phyloP scores from a whole-genome alignment of 2,329 filamentous ascomycete genomes.

The Periconia sp. region DNA sequence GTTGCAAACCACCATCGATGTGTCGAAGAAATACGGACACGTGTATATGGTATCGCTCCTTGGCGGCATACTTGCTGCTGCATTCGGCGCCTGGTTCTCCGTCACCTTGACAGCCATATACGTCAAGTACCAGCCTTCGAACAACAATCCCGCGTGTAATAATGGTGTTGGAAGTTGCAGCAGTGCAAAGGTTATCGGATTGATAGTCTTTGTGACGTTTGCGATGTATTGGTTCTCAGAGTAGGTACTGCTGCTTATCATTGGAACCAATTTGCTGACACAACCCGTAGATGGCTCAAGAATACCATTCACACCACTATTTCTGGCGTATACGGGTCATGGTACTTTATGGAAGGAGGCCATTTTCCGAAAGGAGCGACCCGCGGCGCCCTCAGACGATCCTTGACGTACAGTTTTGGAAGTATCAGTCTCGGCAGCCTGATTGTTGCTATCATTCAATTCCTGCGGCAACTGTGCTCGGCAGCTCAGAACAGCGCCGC shows the following conservation, averaged over 20 bases:
- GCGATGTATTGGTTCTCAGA: constrained; percentile 94
- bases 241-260: constrained; percentile 76
- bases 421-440: constrained; percentile 88
- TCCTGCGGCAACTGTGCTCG: constrained; percentile 80
- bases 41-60: constrained; percentile 86
- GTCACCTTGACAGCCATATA: constrained; percentile 88
- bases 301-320: constrained; percentile 90
- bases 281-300: constrained; percentile 69
- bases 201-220: constrained; percentile 88
- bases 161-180: constrained; percentile 69
- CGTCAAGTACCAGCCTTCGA: constrained; percentile 74
- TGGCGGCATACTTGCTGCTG: constrained; percentile 77
- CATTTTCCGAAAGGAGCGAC: constrained; percentile 79
- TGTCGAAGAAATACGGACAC: constrained; percentile 82
- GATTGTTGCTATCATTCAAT: constrained; percentile 85
- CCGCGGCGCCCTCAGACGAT: constrained; percentile 78
- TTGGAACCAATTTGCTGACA: constrained; percentile 58
- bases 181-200: constrained; percentile 77
- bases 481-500: constrained; percentile 73
- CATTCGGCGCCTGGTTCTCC: constrained; percentile 83
- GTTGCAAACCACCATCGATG: constrained; percentile 84
- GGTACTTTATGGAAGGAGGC: constrained; percentile 79
- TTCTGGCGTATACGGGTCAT: constrained; percentile 86
- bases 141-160: constrained; percentile 62
- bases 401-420: constrained; percentile 90